Evolutionary conservation across 805 yeast genomes (phyloP), one percentile per base, ranked within the genome.

Genomic region (Metschnikowia noctiluminum): DNA sequence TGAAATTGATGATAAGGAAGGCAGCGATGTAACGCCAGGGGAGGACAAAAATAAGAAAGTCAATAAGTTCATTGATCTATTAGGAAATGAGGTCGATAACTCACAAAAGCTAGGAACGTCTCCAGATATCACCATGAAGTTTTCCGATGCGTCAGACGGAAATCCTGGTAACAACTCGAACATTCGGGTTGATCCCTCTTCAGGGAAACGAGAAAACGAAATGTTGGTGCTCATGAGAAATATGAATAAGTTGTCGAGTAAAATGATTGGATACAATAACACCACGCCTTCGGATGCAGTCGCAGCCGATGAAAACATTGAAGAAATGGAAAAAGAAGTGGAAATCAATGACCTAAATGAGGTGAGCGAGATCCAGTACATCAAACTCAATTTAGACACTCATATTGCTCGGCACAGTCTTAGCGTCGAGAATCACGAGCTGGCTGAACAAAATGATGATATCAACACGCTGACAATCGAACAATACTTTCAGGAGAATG

Each of bases 111-210:
- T 78, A 43, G 97, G 97, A 0, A 88, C 89, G 61, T 74, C 76
- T 16, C 96, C 97, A 0, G 97, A 92, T 67, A 73, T 88, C 46
- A 92, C 97, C 7, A 92, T 92, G 98, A 76, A 78, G 48, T 77
- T 75, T 37, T 79, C 79, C 37, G 82, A 84, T 40, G 50, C 50
- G n/a, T 43, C 48, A 14, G 48, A 45, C 5, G 48, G 46, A 7
- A 49, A 45, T 26, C 26, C 38, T 13, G 42, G 45, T 8, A 38
- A 42, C 10, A 31, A 34, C 21, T 41, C 31, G 10, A 39, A 12
- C 28, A 39, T 28, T 35, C 51, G 48, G 38, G 16, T 27, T 1
- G 45, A 48, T 7, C 35, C 35, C 9, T 40, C 48, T 6, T 45
- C 48, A 7, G 59, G 54, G 26, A 55, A 46, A 26, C 42, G 50